Evolutionary conservation across 768 basidiomycete species (phyloP), one percentile per base, ranked within the genome.

Genomic region (Russula earlei): DNA sequence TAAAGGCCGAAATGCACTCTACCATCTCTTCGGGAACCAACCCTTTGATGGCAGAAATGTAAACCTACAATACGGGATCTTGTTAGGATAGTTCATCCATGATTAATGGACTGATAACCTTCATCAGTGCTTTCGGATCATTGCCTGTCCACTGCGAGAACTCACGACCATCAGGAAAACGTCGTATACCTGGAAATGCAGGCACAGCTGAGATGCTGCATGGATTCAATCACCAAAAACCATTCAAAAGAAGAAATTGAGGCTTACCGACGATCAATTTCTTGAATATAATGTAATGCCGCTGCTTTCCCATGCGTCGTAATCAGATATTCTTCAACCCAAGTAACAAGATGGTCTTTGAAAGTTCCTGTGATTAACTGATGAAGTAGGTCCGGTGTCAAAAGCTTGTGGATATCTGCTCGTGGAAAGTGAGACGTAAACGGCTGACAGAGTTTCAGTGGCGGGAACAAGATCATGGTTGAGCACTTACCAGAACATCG

Each of bases 321-420:
- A 1, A 55, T 40, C 0, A 72, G 37, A 31, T 68, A 73, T 4
- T 63, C 56, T 0, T 22, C 53, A 0, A 72, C 61, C 72, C 72
- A 73, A 0, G 57, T 51, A 0, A 74, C 66, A 0, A 73, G 52
- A 37, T 73, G 70, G 36, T 74, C 71, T 20, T 72, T 68, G 61
- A 71, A 73, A 0, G 61, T 58, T 0, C 71, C 70, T 38, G 70
- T 72, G 47, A 70, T 62, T 0, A 70, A 12, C 50, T 71, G 69
- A 58, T 70, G 70, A 1, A 72, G 62, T 0, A 72, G 55, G 36
- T 71, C 67, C 1, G 63, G 62, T 3, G 67, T 25, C 0, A 71
- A 42, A 0, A 71, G 61, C 29, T 69, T 59, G 48, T 67, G 60
- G 6, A 72, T 72, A 22, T 73, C 64, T 0, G 71, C 69, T 5